A percentile compares a stretch with the other conserved stretches of the same genome.
Conservation (phyloP, 345 rosid genomes). For the Brassica juncea region DNA sequence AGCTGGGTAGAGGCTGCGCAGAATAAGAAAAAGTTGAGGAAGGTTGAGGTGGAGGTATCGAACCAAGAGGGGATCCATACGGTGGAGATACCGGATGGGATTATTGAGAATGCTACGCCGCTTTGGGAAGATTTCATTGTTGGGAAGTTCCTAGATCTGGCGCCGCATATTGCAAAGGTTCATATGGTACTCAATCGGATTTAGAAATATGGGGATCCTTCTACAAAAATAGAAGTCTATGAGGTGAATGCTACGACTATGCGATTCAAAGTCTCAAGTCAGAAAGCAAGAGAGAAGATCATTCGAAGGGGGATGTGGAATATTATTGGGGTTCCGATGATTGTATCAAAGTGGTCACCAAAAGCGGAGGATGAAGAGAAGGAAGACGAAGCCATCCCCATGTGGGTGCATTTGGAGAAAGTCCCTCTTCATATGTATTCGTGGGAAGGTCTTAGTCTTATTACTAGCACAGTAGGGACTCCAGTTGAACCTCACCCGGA, state of each 20-base stretch:
- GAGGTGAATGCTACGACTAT: too few relatives aligned
- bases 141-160: background rate
- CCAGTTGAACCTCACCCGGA: background rate
- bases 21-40: background rate
- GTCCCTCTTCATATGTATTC: background rate
- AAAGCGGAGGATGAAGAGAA: background rate
- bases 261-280: background rate
- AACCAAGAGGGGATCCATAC: background rate
- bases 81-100: background rate
- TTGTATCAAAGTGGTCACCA: background rate
- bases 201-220: background rate
- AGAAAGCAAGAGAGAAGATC: background rate
- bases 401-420: background rate
- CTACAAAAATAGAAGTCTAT: too few relatives aligned
- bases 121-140: background rate
- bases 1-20: background rate
- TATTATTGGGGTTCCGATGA: background rate
- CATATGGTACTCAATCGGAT: background rate
- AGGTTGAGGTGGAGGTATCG: background rate
- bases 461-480: background rate
- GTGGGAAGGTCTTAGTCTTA: background rate
- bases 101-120: background rate
- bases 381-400: background rate
- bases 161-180: background rate
- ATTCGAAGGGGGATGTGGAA: background rate